Evolutionary conservation across 345 rosid genomes (phyloP).

Genomic region (Dipteronia sinensis): DNA sequence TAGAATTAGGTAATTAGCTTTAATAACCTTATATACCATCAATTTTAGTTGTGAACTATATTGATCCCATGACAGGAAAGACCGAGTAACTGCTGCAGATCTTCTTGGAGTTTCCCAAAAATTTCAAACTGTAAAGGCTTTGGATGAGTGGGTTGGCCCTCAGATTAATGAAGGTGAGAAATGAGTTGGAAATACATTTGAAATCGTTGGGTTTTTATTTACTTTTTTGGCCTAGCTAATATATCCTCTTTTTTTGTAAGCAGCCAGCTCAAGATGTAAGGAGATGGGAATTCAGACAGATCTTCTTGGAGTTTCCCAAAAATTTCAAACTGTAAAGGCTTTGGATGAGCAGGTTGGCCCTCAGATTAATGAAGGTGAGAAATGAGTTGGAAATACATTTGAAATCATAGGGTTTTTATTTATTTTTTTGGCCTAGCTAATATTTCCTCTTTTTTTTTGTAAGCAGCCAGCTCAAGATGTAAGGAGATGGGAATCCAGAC

Average conservation of each 20-base stretch:
- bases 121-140: conserved; percentile 26
- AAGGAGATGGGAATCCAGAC: conserved; percentile 73
- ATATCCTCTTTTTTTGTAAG: neutral
- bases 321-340: conserved; percentile 27
- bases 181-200: conserved; percentile 3
- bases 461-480: conserved; percentile 46
- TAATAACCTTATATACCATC: too few species aligned
- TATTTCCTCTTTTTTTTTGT: neutral
- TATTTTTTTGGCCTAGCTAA: neutral
- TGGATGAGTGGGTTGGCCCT: conserved; percentile 29
- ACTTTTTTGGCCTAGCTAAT: neutral
- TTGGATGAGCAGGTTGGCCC: conserved; percentile 28
- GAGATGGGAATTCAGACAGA: conserved; percentile 73
- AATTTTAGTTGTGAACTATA: conserved; percentile 18
- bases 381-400: conserved; percentile 4
- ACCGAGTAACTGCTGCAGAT: conserved; percentile 20
- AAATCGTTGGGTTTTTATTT: neutral
- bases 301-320: conserved; percentile 20
- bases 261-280: conserved; percentile 51
- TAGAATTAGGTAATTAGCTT: too few species aligned
- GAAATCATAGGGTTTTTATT: neutral
- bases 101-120: conserved; percentile 22
- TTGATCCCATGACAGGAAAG: conserved; percentile 36
- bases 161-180: conserved; percentile 36
- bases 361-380: conserved; percentile 36